phyloP scores from a whole-genome alignment of 163 green algal genomes.

The Scenedesmus sp. region DNA sequence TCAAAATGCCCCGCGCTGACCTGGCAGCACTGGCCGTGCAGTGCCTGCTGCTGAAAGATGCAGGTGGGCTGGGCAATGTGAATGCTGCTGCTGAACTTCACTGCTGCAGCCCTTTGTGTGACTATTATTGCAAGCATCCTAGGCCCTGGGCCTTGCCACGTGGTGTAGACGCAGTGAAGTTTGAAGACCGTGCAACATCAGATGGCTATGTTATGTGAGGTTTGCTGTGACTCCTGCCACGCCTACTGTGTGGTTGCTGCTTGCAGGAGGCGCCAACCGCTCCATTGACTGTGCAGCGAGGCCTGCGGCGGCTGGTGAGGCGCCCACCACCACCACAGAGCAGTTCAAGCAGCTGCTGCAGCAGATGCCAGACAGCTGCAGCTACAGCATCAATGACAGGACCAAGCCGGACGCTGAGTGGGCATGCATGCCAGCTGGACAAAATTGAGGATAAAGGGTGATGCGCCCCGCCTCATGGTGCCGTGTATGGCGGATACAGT shows the following conservation, averaged over 20 bases:
- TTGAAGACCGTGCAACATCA: no score
- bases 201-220: no score
- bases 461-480: not conserved
- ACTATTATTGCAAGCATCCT: no score
- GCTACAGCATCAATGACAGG: constrained; percentile 49
- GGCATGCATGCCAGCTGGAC: not conserved
- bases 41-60: constrained; percentile 25
- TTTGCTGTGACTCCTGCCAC: no score
- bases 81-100: not conserved
- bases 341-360: constrained; percentile 29
- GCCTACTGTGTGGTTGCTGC: not conserved
- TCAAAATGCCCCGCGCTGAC: constrained; percentile 34
- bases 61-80: constrained; percentile 1
- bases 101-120: no score
- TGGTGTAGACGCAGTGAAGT: no score
- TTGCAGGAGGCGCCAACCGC: constrained; percentile 47
- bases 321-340: not conserved
- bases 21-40: constrained; percentile 39
- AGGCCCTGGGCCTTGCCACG: no score
- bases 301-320: not conserved
- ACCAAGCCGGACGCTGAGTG: constrained; percentile 10
- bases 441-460: not conserved
- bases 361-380: constrained; percentile 25
- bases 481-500: no score
- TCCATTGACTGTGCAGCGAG: constrained; percentile 36